Evolutionary conservation across 163 green algal genomes (phyloP), one percentile per base, ranked within the genome.

Genomic region (Chlamydomonas reinhardtii): DNA sequence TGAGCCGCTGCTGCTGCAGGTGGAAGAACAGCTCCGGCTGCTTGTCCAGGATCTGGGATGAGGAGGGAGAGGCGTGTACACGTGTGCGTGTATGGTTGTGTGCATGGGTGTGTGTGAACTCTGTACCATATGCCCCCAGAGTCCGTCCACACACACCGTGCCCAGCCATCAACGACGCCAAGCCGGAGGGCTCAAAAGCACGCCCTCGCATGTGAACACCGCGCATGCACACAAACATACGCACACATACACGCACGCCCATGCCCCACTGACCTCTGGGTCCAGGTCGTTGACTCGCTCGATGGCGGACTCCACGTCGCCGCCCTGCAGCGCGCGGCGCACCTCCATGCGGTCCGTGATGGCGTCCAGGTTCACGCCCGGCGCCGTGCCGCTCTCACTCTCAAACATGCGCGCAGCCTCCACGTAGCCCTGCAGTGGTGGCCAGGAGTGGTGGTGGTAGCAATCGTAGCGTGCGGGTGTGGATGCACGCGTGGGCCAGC

Each of bases 231-330:
- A 6, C 11, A 54, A 54, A 11, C 43, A 6, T 11, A n/a, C n/a
- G n/a, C n/a, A n/a, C n/a, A n/a, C n/a, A n/a, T n/a, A n/a, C n/a
- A n/a, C n/a, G n/a, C n/a, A n/a, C n/a, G n/a, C n/a, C n/a, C n/a
- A n/a, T n/a, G 22, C 27, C 35, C 0, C 2, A 17, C 91, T 4
- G 34, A 98, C 95, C 95, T 99, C 96, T 15, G 97, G 97, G 83
- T 99, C 96, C 5, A 99, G 86, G 84, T 99, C 97, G 85, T 99
- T 99, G 76, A 99, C 97, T n/a, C 88, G 90, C 61, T 98, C 96
- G 24, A 99, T 97, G 6, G 97, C 97, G 37, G 95, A 87, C 84
- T 98, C 92, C 5, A 99, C 93, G 37, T 98, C 81, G 54, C 97
- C 97, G 29, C 71, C 87, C 85, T 99, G 96, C 32, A 99, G 90